Conservation (phyloP, 192 early-diverging fungal genomes). For the Podila horticola region DNA sequence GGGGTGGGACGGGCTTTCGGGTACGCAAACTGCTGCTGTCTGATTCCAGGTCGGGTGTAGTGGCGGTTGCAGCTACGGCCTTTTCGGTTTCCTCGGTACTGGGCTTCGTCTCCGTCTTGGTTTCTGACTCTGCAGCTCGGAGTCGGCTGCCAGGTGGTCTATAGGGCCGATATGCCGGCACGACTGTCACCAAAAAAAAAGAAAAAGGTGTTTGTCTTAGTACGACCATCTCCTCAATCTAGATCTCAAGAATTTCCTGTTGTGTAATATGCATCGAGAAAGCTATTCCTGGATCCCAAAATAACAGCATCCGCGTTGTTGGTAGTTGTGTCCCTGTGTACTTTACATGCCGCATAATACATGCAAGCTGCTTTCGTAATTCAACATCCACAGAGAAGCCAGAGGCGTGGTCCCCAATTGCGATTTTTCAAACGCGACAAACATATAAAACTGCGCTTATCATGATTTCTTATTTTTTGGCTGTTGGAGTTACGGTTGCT, state of each 20-base stretch:
- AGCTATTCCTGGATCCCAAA: no score
- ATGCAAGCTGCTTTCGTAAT: no score
- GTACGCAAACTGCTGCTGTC: constrained; percentile 4
- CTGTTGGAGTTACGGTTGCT: neutral
- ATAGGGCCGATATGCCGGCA: constrained; percentile 33
- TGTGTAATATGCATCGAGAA: no score
- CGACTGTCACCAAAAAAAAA: neutral
- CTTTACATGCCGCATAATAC: no score
- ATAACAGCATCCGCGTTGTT: no score
- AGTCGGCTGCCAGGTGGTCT: constrained; percentile 43
- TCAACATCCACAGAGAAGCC: no score
- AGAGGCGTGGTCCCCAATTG: no score
- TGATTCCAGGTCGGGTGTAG: neutral
- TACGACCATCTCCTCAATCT: neutral
- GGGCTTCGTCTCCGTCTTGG: neutral
- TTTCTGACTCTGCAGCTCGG: constrained; percentile 12
- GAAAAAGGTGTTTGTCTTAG: neutral
- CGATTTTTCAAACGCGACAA: no score
- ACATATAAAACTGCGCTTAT: no score
- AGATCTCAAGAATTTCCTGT: neutral
- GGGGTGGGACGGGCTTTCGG: constrained; percentile 32
- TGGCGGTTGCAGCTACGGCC: neutral
- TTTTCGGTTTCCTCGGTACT: neutral
- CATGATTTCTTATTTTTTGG: neutral
- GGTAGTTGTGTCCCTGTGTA: no score